Evolutionary conservation across 2,329 filamentous ascomycete species (phyloP).

Genomic region (Fusarium globosum): DNA sequence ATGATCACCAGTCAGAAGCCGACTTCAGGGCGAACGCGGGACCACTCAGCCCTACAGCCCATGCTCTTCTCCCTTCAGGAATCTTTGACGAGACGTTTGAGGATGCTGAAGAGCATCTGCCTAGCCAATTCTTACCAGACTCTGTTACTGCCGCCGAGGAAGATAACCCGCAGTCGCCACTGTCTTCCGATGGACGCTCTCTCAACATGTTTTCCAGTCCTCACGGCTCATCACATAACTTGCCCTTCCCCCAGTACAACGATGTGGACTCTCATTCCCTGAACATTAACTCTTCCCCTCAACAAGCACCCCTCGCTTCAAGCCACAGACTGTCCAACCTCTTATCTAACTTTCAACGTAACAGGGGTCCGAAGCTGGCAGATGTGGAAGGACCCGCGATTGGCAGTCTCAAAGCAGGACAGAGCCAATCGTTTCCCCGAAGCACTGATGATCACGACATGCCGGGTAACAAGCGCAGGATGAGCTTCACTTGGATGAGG

Average conservation of each 20-base stretch:
- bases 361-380: constrained; percentile 69
- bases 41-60: constrained; percentile 81
- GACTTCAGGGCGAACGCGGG: constrained; percentile 72
- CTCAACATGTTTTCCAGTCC: constrained; percentile 70
- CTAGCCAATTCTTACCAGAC: constrained; percentile 46
- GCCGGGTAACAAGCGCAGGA: constrained; percentile 64
- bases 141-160: constrained; percentile 47
- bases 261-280: constrained; percentile 61
- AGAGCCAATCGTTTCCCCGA: constrained; percentile 82
- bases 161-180: constrained; percentile 70
- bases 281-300: constrained; percentile 54
- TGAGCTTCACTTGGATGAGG: constrained; percentile 71
- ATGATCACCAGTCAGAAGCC: constrained; percentile 66
- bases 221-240: constrained; percentile 68
- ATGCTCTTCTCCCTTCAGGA: constrained; percentile 77
- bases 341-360: constrained; percentile 71
- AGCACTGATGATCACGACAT: constrained; percentile 67
- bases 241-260: constrained; percentile 63
- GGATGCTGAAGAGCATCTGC: constrained; percentile 65
- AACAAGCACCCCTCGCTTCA: constrained; percentile 46
- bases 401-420: constrained; percentile 75
- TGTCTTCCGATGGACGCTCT: constrained; percentile 65
- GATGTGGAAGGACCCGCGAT: constrained; percentile 66
- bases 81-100: constrained; percentile 69
- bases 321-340: constrained; percentile 59